A percentile compares a stretch with the other conserved stretches of the same genome.
Conservation (phyloP, 345 rosid species). For the Populus nigra region DNA sequence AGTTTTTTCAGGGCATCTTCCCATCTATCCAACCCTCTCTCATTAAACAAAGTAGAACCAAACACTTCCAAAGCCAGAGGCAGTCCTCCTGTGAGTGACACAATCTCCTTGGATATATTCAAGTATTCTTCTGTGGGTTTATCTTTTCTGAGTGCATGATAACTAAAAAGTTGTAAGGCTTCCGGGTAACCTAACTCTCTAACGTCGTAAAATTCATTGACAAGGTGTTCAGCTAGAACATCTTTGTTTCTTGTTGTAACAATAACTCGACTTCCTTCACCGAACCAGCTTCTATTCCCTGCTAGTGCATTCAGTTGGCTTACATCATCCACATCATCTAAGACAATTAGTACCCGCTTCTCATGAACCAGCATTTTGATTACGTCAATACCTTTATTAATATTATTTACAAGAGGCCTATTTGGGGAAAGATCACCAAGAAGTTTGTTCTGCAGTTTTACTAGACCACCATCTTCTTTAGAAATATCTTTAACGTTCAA, state of each 20-base stretch:
- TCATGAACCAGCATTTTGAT: constrained; percentile 28
- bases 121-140: constrained; percentile 35
- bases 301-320: constrained; percentile 42
- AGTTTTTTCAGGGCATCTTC: constrained; percentile 45
- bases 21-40: constrained; percentile 51
- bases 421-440: constrained; percentile 24
- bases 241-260: constrained; percentile 54
- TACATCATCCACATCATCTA: constrained; percentile 55
- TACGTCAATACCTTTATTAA: constrained; percentile 15
- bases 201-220: constrained; percentile 45
- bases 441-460: constrained; percentile 40
- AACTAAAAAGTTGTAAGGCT: constrained; percentile 53
- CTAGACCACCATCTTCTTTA: constrained; percentile 19
- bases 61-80: constrained; percentile 75
- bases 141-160: constrained; percentile 56
- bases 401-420: neutral
- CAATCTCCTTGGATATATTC: constrained; percentile 40
- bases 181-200: constrained; percentile 28
- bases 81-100: constrained; percentile 41
- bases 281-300: constrained; percentile 45
- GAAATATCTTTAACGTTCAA: constrained; percentile 36
- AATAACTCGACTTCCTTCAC: constrained; percentile 49
- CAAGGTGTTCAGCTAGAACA: constrained; percentile 30
- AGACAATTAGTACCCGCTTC: constrained; percentile 40
- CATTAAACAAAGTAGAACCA: constrained; percentile 55